Base-by-base conservation (phyloP, 139 green algal species). In the Chlorella sp. region DNA sequence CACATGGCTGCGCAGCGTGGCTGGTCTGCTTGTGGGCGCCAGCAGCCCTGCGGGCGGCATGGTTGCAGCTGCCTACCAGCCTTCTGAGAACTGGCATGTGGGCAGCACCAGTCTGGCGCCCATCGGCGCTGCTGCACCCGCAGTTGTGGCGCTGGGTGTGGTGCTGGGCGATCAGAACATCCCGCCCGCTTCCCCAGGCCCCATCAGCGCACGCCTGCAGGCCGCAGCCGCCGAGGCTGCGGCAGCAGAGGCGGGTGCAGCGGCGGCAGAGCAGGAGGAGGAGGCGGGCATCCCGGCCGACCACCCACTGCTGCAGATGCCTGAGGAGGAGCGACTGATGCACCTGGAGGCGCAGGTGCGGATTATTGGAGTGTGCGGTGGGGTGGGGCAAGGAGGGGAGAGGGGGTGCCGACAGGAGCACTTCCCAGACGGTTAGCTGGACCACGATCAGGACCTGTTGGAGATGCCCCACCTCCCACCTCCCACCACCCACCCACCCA, bases 301-400 rank as follows among this genome's bases (percentile, higher is more conserved):
- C 43, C 88, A 91, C 58, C 86, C 89, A 14, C 89, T 97, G 80
- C 84, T 95, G 68, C 70, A 87, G 17, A 92, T 97, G 91, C 28
- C 83, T 0, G 46, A 84, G 36, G 92, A 92, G 54, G 91, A 96
- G 78, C 86, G 94, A 1, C 56, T 86, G 81, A 69, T 96, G 80
- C 89, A 94, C 78, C 82, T 96, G 60, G 87, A 95, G 84, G 87
- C 92, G 17, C 85, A 90, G 87, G 84, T 90, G 79, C n/a, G n/a
- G n/a, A n/a, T n/a, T n/a, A n/a, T n/a, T n/a, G n/a, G n/a, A n/a
- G n/a, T n/a, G n/a, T n/a, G n/a, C n/a, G 41, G 79, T 34, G 19
- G 1, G 46, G 14, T 48, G 13, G n/a, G 19, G 34, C 1, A 17
- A 1, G 72, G 26, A 7, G 43, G 4, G 22, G 38, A n/a, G 41